Evolutionary conservation across 805 yeast genomes (phyloP), one percentile per base, ranked within the genome.

Genomic region (Metschnikowia noctiluminum): DNA sequence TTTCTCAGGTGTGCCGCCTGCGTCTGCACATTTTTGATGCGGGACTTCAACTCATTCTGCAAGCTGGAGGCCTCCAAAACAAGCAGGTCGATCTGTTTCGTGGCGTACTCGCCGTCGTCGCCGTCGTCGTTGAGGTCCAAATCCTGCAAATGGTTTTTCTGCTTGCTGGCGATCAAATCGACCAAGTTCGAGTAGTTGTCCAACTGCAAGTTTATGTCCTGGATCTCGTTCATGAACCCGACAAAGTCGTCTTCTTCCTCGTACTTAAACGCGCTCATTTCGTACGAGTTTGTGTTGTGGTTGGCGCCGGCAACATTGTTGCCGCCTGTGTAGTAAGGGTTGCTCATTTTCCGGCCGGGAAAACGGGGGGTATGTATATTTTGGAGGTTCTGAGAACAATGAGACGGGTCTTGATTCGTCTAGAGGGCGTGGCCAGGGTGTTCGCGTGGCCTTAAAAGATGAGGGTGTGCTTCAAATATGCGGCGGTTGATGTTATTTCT

Each of bases 11-110:
- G 77, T 41, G 79, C 79, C 36, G 88, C 85, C 45, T 77, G 76
- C 53, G 83, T 78, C 69, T 89, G 96, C 45, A 88, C 84, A 52
- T 78, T 72, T 67, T 89, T 88, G 66, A 94, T 85, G 62, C 89
- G 79, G 52, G 75, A 69, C 69, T 89, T 91, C 64, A 94, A 81
- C 48, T 79, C 77, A 54, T 78, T 77, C 63, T 92, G 96, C 60
- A 89, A 77, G 45, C 87, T 80, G 39, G 87, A 79, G 3, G 96
- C 88, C 64, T 90, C 95, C 42, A 86, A 73, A 44, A 84, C 84
- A 50, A 88, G 76, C 51, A 80, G 74, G 63, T 91, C 96, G 51
- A 94, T 77, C 68, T 88, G 89, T 55, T 79, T 78, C 67, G 89
- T 84, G 51, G 82, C 74, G 60, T 81, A 79, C 47, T 79, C 79